Conservation (phyloP, 169 alveolate species). For the Cryptosporidium felis region DNA sequence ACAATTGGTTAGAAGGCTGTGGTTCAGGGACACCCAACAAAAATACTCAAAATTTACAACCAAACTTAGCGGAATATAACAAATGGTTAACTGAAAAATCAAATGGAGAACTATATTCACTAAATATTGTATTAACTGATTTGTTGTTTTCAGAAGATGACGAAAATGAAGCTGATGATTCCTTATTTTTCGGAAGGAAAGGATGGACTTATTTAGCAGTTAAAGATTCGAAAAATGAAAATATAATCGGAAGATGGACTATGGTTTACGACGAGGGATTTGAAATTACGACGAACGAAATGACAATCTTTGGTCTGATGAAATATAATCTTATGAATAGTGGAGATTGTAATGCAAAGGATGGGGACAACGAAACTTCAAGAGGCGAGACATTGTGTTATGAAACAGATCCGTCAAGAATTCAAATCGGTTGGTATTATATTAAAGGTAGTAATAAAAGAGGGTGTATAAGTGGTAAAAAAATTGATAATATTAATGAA, state of each 20-base stretch:
- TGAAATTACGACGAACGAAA: slow-evolving; percentile 72
- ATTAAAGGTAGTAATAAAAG: not conserved
- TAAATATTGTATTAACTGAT: slow-evolving; percentile 34
- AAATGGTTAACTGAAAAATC: slow-evolving; percentile 44
- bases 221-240: slow-evolving; percentile 14
- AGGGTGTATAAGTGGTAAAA: slow-evolving; percentile 58
- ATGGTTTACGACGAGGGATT: slow-evolving; percentile 86
- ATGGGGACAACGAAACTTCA: slow-evolving; percentile 74
- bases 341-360: slow-evolving; percentile 44
- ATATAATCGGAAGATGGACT: slow-evolving; percentile 78
- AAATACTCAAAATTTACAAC: slow-evolving; percentile 74
- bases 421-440: slow-evolving; percentile 75
- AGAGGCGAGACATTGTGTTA: slow-evolving; percentile 75
- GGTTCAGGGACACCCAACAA: slow-evolving; percentile 77
- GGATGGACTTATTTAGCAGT: slow-evolving; percentile 74
- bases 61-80: slow-evolving; percentile 46
- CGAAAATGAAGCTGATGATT: not conserved
- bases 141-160: not conserved
- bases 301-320: slow-evolving; percentile 71
- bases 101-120: not conserved
- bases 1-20: slow-evolving; percentile 72
- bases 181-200: slow-evolving; percentile 13
- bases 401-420: slow-evolving; percentile 71
- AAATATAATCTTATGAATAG: slow-evolving; percentile 47
- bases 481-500: not conserved